Evolutionary conservation across 495 filamentous ascomycete species (phyloP).

Genomic region (Penicillium flavigenum): DNA sequence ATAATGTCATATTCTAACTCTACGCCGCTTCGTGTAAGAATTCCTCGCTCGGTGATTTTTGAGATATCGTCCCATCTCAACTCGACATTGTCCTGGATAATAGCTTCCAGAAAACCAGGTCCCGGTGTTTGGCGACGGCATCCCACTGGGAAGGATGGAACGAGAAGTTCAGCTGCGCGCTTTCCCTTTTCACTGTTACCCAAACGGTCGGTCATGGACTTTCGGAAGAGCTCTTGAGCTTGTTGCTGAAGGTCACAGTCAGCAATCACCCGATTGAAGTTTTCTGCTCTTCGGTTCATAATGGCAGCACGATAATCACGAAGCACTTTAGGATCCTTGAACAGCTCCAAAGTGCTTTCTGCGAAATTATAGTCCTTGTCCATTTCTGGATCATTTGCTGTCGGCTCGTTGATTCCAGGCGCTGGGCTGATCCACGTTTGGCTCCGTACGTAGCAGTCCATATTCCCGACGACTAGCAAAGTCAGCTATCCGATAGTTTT

Average conservation of each 20-base stretch:
- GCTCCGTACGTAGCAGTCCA: conserved; percentile 35
- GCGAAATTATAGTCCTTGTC: not conserved
- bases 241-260: not conserved
- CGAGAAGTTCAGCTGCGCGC: conserved; percentile 33
- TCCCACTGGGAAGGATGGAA: conserved; percentile 27
- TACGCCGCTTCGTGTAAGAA: conserved; percentile 27
- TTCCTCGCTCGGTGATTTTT: conserved; percentile 47
- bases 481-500: not conserved
- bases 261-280: not conserved
- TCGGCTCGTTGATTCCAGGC: conserved; percentile 11
- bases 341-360: not conserved
- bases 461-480: not conserved
- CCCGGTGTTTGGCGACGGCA: conserved; percentile 41
- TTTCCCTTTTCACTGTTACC: conserved; percentile 5
- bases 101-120: conserved; percentile 39
- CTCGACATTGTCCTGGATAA: conserved; percentile 45
- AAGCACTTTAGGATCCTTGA: conserved; percentile 8
- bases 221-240: conserved; percentile 1
- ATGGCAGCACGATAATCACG: conserved; percentile 1
- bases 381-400: conserved; percentile 1
- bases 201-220: conserved; percentile 1
- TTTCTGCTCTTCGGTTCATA: conserved; percentile 1
- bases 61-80: conserved; percentile 48
- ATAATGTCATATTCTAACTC: conserved; percentile 43
- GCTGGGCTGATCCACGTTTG: conserved; percentile 29